Conservation (phyloP, 2,329 filamentous ascomycete species). For the Nemania sp. region DNA sequence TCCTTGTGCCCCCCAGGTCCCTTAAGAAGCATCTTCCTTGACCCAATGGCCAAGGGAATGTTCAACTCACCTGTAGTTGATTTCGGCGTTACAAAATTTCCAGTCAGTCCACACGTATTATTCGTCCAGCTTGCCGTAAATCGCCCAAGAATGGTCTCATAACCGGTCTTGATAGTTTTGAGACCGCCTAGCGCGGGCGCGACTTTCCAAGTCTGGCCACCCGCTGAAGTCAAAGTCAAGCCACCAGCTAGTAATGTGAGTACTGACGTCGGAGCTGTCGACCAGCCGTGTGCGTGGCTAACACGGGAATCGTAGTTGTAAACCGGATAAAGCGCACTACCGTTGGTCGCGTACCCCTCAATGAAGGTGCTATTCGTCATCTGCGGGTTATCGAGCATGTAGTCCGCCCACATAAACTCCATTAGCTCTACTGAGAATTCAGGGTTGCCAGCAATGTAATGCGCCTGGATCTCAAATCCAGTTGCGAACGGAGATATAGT, state of each 20-base stretch:
- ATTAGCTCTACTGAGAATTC: slow-evolving; percentile 12
- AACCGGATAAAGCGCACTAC: slow-evolving; percentile 6
- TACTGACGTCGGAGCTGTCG: slow-evolving; percentile 18
- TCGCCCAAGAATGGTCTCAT: slow-evolving; percentile 4
- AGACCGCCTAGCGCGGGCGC: slow-evolving; percentile 4
- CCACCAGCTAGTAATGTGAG: slow-evolving; percentile 14
- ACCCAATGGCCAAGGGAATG: slow-evolving; percentile 6
- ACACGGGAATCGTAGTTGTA: slow-evolving; percentile 18
- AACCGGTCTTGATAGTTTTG: neutral
- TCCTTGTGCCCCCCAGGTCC: neutral
- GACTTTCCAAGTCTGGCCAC: slow-evolving; percentile 10
- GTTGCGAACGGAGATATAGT: slow-evolving; percentile 21
- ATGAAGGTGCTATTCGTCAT: slow-evolving; percentile 26
- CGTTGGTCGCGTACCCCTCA: slow-evolving; percentile 3
- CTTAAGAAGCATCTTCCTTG: slow-evolving; percentile 1
- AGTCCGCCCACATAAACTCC: slow-evolving; percentile 19
- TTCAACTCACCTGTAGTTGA: neutral
- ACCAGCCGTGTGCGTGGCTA: slow-evolving; percentile 28
- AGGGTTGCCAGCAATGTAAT: slow-evolving; percentile 15
- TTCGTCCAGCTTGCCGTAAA: slow-evolving; percentile 8
- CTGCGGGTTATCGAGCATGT: slow-evolving; percentile 18
- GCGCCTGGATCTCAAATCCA: slow-evolving; percentile 20
- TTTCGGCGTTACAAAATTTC: neutral
- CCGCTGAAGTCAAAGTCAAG: slow-evolving; percentile 6
- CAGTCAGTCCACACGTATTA: neutral